Percentiles rank a stretch among this genome's conserved stretches.
These are phyloP conservation scores for Ustilago tritici DNA, from an alignment of 1,284 basidiomycete genomes.

Conservation along the genomic window DNA sequence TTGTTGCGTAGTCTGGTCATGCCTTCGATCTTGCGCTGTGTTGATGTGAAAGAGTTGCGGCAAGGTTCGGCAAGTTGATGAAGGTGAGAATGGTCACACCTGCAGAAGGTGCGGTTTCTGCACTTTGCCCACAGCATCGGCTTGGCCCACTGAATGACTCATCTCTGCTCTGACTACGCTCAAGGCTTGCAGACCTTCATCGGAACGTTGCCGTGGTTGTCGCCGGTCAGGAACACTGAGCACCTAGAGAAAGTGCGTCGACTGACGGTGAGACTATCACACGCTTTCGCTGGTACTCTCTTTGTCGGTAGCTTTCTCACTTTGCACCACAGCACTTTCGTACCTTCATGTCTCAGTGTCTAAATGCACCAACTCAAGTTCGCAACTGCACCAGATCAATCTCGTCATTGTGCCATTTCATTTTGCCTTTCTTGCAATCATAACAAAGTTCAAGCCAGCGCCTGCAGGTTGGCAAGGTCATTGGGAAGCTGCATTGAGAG, in stretches of 20 bases:
- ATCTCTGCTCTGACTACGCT: neutral
- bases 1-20: slow-evolving; percentile 1
- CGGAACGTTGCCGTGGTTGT: neutral
- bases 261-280: neutral
- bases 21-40: neutral
- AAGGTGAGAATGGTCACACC: slow-evolving; percentile 5
- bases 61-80: neutral
- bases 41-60: neutral
- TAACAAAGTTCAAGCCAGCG: too few species aligned
- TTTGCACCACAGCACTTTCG: too few species aligned
- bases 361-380: too few species aligned
- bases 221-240: neutral
- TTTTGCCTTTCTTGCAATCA: too few species aligned
- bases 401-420: too few species aligned
- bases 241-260: neutral
- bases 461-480: too few species aligned
- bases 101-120: neutral
- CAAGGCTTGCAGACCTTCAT: neutral
- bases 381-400: too few species aligned
- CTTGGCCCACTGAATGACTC: neutral
- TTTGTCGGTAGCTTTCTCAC: too few species aligned
- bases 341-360: too few species aligned
- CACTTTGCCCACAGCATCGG: neutral
- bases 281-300: neutral
- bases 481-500: too few species aligned